Percentiles rank a stretch among this genome's conserved stretches.
phyloP scores from a whole-genome alignment of 2,329 filamentous ascomycete genomes.

The Ophiostoma ips region DNA sequence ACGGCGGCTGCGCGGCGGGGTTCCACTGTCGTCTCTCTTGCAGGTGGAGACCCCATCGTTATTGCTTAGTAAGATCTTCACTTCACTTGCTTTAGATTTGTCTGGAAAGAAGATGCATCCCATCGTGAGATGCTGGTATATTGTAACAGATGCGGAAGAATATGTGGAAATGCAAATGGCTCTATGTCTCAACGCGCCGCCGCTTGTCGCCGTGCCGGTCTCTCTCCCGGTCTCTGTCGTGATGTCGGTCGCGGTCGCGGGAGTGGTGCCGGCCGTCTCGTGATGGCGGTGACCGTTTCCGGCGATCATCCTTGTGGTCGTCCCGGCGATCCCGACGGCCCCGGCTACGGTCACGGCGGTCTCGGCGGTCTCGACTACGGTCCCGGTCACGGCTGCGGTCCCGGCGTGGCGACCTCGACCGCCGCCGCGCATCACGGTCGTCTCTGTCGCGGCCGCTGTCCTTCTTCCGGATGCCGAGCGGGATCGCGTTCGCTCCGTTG shows the following conservation, averaged over 20 bases:
- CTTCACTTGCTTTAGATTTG: no score
- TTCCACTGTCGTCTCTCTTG: no score
- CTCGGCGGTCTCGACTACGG: constrained; percentile 18
- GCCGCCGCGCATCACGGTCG: background rate
- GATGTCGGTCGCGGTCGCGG: constrained; percentile 27
- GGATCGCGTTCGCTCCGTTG: constrained; percentile 57
- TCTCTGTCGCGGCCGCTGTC: background rate
- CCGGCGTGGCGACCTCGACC: background rate
- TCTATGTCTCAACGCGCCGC: constrained; percentile 33
- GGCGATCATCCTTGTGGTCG: constrained; percentile 23
- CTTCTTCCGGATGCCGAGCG: constrained; percentile 47
- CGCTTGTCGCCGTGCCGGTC: constrained; percentile 37
- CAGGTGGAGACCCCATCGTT: background rate
- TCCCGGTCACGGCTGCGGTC: constrained; percentile 8
- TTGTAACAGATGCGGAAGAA: background rate
- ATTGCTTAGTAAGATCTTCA: no score
- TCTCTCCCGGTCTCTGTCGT: constrained; percentile 21
- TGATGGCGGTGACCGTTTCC: constrained; percentile 42
- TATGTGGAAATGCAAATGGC: background rate
- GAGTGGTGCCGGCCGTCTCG: constrained; percentile 31
- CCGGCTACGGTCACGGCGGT: no score
- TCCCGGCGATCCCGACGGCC: constrained; percentile 19
- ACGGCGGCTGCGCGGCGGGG: background rate
- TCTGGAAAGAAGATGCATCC: background rate
- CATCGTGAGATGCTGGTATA: background rate